These are phyloP conservation scores for Leishmania gerbilli DNA, from an alignment of 208 protist genomes.

Conservation along the genomic window DNA sequence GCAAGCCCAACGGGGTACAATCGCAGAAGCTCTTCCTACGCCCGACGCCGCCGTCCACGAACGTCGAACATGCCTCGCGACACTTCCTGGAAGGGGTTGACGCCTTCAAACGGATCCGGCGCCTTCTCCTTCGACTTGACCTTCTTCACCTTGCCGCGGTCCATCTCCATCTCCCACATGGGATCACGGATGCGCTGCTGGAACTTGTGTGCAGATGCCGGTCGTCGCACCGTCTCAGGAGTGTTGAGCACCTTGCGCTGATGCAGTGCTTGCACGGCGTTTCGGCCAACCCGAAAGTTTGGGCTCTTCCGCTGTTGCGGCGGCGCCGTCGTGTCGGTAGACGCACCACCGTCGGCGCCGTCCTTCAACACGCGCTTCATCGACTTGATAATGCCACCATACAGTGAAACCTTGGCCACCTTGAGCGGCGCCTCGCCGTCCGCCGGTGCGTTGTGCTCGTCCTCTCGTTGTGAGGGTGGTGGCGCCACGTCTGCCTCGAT, in stretches of 20 bases:
- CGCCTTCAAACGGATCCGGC: constrained; percentile 20
- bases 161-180: constrained; percentile 88
- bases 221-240: constrained; percentile 51
- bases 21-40: neutral
- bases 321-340: neutral
- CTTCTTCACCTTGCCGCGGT: constrained; percentile 85
- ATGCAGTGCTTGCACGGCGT: constrained; percentile 53
- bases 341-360: neutral
- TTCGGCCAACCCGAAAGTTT: constrained; percentile 31
- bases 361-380: constrained; percentile 33
- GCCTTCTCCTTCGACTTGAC: constrained; percentile 53
- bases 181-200: constrained; percentile 76
- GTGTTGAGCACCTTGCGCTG: constrained; percentile 28
- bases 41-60: constrained; percentile 35
- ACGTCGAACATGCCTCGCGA: constrained; percentile 43
- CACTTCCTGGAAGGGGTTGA: constrained; percentile 59
- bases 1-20: too few species aligned
- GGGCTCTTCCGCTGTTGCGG: constrained; percentile 1
- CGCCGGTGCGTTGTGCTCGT: neutral
- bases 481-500: neutral
- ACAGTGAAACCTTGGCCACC: constrained; percentile 27
- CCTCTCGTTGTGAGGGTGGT: neutral
- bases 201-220: constrained; percentile 61
- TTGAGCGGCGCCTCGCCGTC: neutral
- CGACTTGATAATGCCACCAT: constrained; percentile 57